Evolutionary conservation across 257 asterid species (phyloP), one percentile per base, ranked within the genome.

Genomic region (Linaria vulgaris): DNA sequence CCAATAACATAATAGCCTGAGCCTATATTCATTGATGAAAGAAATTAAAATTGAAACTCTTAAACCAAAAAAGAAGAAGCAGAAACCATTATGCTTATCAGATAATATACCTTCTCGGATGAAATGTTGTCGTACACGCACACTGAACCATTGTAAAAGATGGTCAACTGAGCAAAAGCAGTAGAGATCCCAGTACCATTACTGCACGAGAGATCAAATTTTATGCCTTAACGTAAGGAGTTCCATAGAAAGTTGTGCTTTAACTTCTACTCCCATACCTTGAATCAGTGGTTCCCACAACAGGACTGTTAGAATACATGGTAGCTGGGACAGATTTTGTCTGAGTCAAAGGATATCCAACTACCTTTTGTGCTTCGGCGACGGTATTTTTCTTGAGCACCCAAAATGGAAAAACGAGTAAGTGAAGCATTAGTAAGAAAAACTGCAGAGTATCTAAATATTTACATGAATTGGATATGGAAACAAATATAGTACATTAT

Each of bases 1-100:
- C 97, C 77, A 90, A 69, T 43, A 86, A 72, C 96, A 86, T 89
- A 47, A 89, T 89, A 19, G 95, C 96, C 69, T 82, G 87, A 67
- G 94, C 96, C 96, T 88, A 63, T 55, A 52, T n/a, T 46, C 54
- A 65, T 47, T 13, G 17, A 43, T 39, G 0, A 49, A 56, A 0
- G n/a, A 45, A 10, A 51, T 21, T 20, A 50, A 17, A 47, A n/a
- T 23, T 47, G 19, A 45, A 45, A 17, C 8, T n/a, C 21, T 47
- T n/a, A 10, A 47, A 47, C 9, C n/a, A 46, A 47, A 16, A 47
- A 47, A n/a, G 19, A 45, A 12, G 16, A 47, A 20, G 21, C 14
- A 50, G 12, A 12, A 50, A 23, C 6, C 16, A 0, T 43, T 43
- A 43, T 12, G 41, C 41, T 34, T 4, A 47, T 47, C 11, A n/a